These are phyloP conservation scores for Scheffersomyces coipomensis DNA, from an alignment of 805 yeast genomes.

Conservation along the genomic window DNA sequence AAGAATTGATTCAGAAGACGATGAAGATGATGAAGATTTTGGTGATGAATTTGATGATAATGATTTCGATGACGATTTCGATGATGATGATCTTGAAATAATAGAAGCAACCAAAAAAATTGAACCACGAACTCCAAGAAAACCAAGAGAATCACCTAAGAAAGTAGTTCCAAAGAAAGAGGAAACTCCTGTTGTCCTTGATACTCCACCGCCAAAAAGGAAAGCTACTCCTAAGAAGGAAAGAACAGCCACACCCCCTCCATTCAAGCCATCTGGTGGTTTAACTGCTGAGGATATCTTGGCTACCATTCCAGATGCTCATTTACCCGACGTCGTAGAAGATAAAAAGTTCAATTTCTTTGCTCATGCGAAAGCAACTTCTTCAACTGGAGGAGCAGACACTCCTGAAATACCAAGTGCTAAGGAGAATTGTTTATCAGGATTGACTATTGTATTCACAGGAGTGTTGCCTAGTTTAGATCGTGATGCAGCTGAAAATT, in stretches of 20 bases:
- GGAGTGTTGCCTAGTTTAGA: conserved; percentile 82
- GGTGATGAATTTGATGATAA: conserved; percentile 27
- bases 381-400: conserved; percentile 20
- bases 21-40: conserved; percentile 19
- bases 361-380: conserved; percentile 26
- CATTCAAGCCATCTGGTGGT: conserved; percentile 12
- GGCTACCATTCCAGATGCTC: conserved; percentile 71
- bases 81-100: conserved; percentile 5
- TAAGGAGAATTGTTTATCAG: conserved; percentile 79
- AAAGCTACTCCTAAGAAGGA: conserved; percentile 2
- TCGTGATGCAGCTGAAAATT: conserved; percentile 68
- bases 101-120: conserved; percentile 1
- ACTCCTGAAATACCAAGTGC: conserved; percentile 70
- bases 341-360: conserved; percentile 57
- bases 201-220: neutral
- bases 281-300: conserved; percentile 55
- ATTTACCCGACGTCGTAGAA: conserved; percentile 54
- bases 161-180: conserved; percentile 4
- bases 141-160: conserved; percentile 7
- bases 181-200: conserved; percentile 4
- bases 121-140: conserved; percentile 3
- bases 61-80: conserved; percentile 16
- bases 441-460: conserved; percentile 89
- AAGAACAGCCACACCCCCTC: conserved; percentile 1
- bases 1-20: conserved; percentile 20